Percentiles rank a stretch among this genome's conserved stretches.
Evolutionary conservation across 495 filamentous ascomycete species (phyloP).

Genomic region (Tuber calosporum): DNA sequence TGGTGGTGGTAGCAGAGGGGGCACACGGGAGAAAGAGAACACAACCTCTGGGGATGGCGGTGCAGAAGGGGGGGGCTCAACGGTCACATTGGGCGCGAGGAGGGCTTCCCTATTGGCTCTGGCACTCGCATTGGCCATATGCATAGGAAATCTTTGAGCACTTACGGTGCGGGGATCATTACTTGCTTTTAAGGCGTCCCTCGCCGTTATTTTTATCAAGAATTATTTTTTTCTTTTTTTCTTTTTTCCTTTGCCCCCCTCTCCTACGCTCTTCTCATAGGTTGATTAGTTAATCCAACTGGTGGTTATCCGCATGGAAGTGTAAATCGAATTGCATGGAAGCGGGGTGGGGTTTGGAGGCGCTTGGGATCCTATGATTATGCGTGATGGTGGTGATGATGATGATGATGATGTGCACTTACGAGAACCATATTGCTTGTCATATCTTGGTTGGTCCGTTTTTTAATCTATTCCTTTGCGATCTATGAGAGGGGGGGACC

Average conservation of each 20-base stretch:
- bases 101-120: not conserved
- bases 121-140: not conserved
- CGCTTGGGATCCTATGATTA: not conserved
- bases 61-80: not conserved
- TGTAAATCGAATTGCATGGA: constrained; percentile 2
- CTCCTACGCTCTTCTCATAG: not conserved
- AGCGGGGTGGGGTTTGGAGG: not conserved
- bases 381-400: not conserved
- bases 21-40: not conserved
- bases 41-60: not conserved
- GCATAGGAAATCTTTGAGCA: not conserved
- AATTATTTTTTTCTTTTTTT: not conserved
- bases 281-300: not conserved
- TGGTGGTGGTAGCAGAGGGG: not conserved
- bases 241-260: not conserved
- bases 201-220: constrained; percentile 3
- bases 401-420: constrained; percentile 3
- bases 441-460: not conserved
- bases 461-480: not conserved
- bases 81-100: not conserved
- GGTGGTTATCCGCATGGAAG: not conserved
- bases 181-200: not conserved
- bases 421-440: not conserved
- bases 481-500: not conserved
- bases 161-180: not conserved